Conservation (phyloP, 2,329 filamentous ascomycete species). For the Stagonosporopsis cucurbitacearum region DNA sequence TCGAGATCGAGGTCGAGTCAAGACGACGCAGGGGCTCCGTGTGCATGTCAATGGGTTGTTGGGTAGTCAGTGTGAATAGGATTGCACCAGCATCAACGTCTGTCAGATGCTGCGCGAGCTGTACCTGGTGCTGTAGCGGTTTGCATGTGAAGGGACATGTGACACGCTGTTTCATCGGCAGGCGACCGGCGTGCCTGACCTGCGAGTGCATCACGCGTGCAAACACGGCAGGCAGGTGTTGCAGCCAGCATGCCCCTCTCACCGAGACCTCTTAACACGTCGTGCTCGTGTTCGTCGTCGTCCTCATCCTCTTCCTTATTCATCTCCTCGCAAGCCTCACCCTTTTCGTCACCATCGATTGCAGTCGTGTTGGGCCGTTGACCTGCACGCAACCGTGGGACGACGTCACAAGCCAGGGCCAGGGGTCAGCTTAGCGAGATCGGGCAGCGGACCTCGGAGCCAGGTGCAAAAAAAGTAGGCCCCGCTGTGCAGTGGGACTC, state of each 20-base stretch:
- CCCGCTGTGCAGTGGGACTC: slow-evolving; percentile 7
- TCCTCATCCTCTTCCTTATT: too few relatives aligned
- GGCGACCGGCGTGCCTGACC: slow-evolving; percentile 6
- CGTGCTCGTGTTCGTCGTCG: too few relatives aligned
- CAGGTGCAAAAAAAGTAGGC: slow-evolving; percentile 16
- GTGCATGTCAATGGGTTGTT: slow-evolving; percentile 16
- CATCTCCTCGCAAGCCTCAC: not conserved
- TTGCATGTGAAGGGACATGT: slow-evolving; percentile 21
- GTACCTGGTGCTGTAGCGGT: not conserved
- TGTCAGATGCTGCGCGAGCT: too few relatives aligned
- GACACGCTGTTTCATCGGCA: slow-evolving; percentile 6
- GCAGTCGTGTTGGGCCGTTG: not conserved
- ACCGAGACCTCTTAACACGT: not conserved
- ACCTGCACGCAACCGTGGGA: not conserved
- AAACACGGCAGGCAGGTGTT: not conserved
- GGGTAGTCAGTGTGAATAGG: not conserved
- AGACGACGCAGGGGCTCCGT: slow-evolving; percentile 1
- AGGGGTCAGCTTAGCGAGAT: slow-evolving; percentile 11
- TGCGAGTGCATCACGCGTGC: slow-evolving; percentile 13
- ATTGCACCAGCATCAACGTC: too few relatives aligned
- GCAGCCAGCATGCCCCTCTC: not conserved
- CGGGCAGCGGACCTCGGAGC: slow-evolving; percentile 15
- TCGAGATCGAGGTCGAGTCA: not conserved
- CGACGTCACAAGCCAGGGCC: slow-evolving; percentile 9
- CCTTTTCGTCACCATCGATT: not conserved